Percentiles rank a stretch among this genome's conserved stretches.
Evolutionary conservation across 768 basidiomycete genomes (phyloP).

Genomic region (Postia placenta): DNA sequence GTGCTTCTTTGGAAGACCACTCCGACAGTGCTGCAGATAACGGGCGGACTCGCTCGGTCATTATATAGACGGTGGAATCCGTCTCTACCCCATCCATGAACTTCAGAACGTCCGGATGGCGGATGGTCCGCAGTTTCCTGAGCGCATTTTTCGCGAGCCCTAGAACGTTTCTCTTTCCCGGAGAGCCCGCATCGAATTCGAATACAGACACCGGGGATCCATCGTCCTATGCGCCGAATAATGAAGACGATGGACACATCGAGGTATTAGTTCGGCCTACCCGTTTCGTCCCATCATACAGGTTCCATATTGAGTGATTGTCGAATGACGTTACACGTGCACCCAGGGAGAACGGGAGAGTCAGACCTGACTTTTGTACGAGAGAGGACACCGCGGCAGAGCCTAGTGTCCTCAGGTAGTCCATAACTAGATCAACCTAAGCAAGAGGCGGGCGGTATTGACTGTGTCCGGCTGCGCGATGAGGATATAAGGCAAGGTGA

Average conservation of each 20-base stretch:
- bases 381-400: constrained; percentile 84
- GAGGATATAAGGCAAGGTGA: too few species aligned
- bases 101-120: constrained; percentile 94
- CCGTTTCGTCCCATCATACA: constrained; percentile 86
- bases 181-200: constrained; percentile 76
- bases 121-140: constrained; percentile 81
- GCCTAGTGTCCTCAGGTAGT: constrained; percentile 75
- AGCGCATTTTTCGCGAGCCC: constrained; percentile 85
- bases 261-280: constrained; percentile 34
- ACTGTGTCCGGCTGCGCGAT: too few species aligned
- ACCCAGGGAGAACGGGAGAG: constrained; percentile 83
- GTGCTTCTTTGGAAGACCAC: constrained; percentile 55
- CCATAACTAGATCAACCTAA: too few species aligned
- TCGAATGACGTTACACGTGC: constrained; percentile 61
- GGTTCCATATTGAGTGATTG: constrained; percentile 69
- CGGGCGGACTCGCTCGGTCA: constrained; percentile 90
- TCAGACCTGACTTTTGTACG: constrained; percentile 91
- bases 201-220: constrained; percentile 82
- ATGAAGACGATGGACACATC: background rate
- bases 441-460: too few species aligned
- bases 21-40: constrained; percentile 54
- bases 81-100: constrained; percentile 93
- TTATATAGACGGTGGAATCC: constrained; percentile 81
- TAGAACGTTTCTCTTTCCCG: constrained; percentile 50
- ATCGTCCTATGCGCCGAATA: constrained; percentile 63